Conservation (phyloP, 176 grass and related monocot species). For the Eragrostis curvula region DNA sequence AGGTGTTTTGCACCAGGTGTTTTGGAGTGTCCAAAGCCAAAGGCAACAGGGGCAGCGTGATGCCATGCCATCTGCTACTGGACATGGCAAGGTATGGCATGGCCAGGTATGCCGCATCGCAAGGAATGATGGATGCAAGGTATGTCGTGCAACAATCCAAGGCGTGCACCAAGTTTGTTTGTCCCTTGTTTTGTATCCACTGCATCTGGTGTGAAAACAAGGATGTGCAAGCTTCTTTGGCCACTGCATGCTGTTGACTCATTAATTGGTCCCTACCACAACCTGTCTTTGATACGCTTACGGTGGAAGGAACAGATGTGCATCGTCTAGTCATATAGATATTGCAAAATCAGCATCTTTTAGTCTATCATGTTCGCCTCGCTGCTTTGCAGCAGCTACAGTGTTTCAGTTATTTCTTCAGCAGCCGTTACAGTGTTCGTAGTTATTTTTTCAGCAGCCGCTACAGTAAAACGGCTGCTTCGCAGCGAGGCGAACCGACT, state of each 20-base stretch:
- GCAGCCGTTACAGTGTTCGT: neutral
- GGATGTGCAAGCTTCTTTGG: slow-evolving; percentile 12
- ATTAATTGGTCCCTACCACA: neutral
- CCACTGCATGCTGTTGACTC: neutral
- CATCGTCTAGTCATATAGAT: neutral
- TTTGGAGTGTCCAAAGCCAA: slow-evolving; percentile 23
- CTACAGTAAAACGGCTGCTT: too few relatives aligned
- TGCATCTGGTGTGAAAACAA: slow-evolving; percentile 29
- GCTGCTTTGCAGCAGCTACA: too few relatives aligned
- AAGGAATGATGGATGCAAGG: slow-evolving; percentile 5
- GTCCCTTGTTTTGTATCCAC: slow-evolving; percentile 36
- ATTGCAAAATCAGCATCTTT: neutral
- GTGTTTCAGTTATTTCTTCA: neutral
- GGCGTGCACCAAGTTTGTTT: slow-evolving; percentile 21
- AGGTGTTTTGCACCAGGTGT: slow-evolving; percentile 3
- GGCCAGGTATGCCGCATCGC: too few relatives aligned
- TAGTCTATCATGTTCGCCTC: neutral
- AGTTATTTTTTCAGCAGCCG: too few relatives aligned
- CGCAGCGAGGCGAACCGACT: too few relatives aligned
- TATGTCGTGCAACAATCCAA: slow-evolving; percentile 32
- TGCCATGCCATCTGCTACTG: neutral
- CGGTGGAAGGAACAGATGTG: neutral
- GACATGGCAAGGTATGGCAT: too few relatives aligned
- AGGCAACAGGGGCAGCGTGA: slow-evolving; percentile 7
- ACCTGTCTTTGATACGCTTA: slow-evolving; percentile 1